Evolutionary conservation across 1,284 basidiomycete genomes (phyloP).

Genomic region (Cryptococcus hybrid): DNA sequence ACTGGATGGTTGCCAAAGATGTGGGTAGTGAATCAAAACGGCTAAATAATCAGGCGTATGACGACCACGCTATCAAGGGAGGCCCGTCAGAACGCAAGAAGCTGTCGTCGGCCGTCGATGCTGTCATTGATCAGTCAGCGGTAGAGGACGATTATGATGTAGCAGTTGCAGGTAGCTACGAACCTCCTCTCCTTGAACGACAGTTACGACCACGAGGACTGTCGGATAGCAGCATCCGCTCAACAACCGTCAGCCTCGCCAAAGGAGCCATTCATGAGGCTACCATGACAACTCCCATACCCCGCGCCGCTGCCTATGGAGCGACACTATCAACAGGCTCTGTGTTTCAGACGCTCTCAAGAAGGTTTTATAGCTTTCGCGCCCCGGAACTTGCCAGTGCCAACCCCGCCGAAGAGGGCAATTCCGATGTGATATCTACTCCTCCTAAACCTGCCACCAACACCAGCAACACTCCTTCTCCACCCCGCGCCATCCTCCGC

Average conservation of each 20-base stretch:
- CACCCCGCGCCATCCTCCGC: conserved; percentile 13
- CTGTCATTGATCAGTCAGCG: conserved; percentile 64
- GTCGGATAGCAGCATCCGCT: conserved; percentile 85
- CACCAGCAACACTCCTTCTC: conserved; percentile 1
- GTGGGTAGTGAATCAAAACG: conserved; percentile 20
- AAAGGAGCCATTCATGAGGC: background rate
- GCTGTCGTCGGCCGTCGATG: conserved; percentile 69
- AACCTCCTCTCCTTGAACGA: conserved; percentile 58
- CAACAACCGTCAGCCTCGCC: conserved; percentile 60
- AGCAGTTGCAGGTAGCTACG: conserved; percentile 42
- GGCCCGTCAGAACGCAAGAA: conserved; percentile 20
- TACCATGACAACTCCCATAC: background rate
- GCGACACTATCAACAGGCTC: background rate
- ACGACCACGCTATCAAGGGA: conserved; percentile 16
- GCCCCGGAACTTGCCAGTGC: background rate
- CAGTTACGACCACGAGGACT: conserved; percentile 73
- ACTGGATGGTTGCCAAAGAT: conserved; percentile 1
- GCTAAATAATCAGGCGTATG: conserved; percentile 36
- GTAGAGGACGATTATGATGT: conserved; percentile 20
- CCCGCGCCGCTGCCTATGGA: conserved; percentile 11
- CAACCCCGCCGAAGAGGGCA: background rate
- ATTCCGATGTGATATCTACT: background rate
- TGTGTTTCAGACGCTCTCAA: conserved; percentile 23
- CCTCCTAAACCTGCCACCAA: background rate
- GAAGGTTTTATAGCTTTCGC: conserved; percentile 21